Evolutionary conservation across 495 filamentous ascomycete species (phyloP).

Genomic region (Tuber magnatum): DNA sequence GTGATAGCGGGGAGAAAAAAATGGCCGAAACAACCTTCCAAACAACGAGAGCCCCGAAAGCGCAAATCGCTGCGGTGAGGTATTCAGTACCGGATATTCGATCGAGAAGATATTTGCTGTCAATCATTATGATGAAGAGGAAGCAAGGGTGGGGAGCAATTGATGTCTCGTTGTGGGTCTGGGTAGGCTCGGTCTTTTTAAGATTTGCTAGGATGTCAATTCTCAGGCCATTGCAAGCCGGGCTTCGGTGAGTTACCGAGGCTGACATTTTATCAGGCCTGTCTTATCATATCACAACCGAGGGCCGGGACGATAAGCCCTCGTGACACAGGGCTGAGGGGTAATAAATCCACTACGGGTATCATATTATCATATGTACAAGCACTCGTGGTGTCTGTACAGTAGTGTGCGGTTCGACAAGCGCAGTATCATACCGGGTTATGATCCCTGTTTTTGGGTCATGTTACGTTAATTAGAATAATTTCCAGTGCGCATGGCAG

Average conservation of each 20-base stretch:
- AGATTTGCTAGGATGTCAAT: not conserved
- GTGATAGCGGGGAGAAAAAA: conserved; percentile 17
- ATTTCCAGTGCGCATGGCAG: no score
- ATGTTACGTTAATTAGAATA: no score
- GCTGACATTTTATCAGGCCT: not conserved
- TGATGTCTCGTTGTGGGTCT: not conserved
- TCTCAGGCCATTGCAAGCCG: not conserved
- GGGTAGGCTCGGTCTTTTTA: not conserved
- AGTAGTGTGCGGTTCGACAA: no score
- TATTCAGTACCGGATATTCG: not conserved
- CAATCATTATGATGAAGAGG: not conserved
- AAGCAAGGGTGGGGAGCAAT: not conserved
- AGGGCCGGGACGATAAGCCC: not conserved
- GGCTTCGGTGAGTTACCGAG: not conserved
- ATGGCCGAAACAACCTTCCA: not conserved
- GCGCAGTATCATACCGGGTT: no score
- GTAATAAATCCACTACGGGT: no score
- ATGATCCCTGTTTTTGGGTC: no score
- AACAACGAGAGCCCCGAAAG: not conserved
- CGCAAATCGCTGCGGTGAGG: not conserved
- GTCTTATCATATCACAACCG: not conserved
- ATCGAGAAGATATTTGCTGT: not conserved
- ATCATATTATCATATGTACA: no score
- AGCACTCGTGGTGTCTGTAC: not conserved
- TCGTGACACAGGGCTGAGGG: not conserved